Base-by-base conservation (phyloP, 106 monocot genomes). In the Dioscorea zingiberensis region DNA sequence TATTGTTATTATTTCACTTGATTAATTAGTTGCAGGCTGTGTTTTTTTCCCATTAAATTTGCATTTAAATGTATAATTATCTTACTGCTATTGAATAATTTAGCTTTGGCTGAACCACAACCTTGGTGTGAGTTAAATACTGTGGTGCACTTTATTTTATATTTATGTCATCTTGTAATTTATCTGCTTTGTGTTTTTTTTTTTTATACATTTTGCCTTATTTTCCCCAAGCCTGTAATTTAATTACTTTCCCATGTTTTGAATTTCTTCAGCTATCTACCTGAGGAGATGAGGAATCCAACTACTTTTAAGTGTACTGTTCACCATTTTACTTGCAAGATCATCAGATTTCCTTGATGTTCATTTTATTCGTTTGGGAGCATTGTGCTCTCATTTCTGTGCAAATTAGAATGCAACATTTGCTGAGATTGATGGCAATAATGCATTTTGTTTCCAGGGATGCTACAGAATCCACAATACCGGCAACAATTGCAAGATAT, bases 211-310 rank as follows among this genome's bases (percentile, higher is more conserved):
- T 6, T 38, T 38, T n/a, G n/a, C n/a, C n/a, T n/a, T n/a, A n/a
- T n/a, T 51, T 51, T 51, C 15, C 19, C 18, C 19, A 51, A 18
- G 13, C 13, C 19, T 18, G 19, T 51, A 51, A 51, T 19, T 49
- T 16, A 18, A 18, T 51, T 15, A 16, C 51, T 51, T 51, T 51
- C 19, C 15, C 51, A 2, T 51, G 51, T 16, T 69, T 64, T 71
- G 44, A 13, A 77, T 73, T 71, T n/a, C 54, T 76, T 69, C 88
- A 97, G 95, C 38, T 88, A 97, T 73, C 85, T 97, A 79, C 91
- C 95, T 58, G 88, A 85, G 66, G 95, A 97, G 60, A 88, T 97
- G 95, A 88, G 95, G 69, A 91, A 88, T 68, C 95, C 95, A 13
- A 62, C 75, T 73, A 81, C 88, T 59, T 85, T 97, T 70, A 97